phyloP scores from a whole-genome alignment of 2,329 filamentous ascomycete species.

The Zarea fungicola region DNA sequence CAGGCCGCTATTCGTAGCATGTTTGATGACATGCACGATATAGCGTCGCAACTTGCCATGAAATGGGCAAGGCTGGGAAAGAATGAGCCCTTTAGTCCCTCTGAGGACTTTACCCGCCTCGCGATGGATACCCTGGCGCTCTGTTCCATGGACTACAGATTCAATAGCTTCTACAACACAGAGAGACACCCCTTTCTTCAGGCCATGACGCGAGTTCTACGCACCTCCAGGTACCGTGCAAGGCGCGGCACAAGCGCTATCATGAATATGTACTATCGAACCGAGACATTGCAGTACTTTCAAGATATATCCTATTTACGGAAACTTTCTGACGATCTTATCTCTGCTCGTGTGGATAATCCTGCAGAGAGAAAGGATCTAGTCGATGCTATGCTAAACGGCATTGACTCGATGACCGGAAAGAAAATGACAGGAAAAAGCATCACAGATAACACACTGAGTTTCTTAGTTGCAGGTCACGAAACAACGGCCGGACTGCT shows the following conservation, averaged over 20 bases:
- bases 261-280: constrained; percentile 43
- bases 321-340: too few relatives aligned
- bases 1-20: constrained; percentile 62
- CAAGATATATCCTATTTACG: too few relatives aligned
- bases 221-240: constrained; percentile 47
- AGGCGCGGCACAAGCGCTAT: constrained; percentile 38
- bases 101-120: constrained; percentile 65
- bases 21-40: constrained; percentile 66
- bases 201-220: constrained; percentile 60
- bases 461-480: constrained; percentile 65
- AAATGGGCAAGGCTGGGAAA: constrained; percentile 66
- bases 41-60: constrained; percentile 58
- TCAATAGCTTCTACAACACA: constrained; percentile 69
- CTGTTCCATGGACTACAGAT: constrained; percentile 63
- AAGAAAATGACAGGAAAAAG: constrained; percentile 54
- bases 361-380: constrained; percentile 64
- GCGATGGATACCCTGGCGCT: constrained; percentile 68
- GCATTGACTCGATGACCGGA: constrained; percentile 62
- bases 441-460: constrained; percentile 66
- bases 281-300: constrained; percentile 44
- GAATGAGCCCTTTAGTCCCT: constrained; percentile 51
- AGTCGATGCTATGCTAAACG: constrained; percentile 63
- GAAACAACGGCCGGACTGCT: constrained; percentile 66
- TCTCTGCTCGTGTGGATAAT: too few relatives aligned
- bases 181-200: constrained; percentile 64